These are phyloP conservation scores for Penicillium soppii DNA, from an alignment of 495 filamentous ascomycete genomes.

Conservation along the genomic window DNA sequence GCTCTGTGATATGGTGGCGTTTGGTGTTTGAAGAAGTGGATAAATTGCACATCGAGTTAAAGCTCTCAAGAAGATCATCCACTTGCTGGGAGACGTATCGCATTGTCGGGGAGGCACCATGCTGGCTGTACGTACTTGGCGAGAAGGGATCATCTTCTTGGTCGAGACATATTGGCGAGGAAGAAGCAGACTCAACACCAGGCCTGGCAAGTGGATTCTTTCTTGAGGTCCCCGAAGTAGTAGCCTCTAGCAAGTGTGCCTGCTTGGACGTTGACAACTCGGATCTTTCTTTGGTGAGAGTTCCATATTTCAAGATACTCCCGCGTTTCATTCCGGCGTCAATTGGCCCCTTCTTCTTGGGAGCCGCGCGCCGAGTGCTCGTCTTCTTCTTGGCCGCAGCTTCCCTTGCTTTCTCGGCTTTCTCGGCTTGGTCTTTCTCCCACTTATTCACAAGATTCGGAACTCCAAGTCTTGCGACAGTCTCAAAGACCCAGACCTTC, in stretches of 20 bases:
- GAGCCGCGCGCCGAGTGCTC: constrained; percentile 26
- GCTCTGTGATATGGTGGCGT: constrained; percentile 19
- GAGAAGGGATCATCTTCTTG: constrained; percentile 12
- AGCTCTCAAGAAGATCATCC: constrained; percentile 28
- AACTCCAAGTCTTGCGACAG: constrained; percentile 65
- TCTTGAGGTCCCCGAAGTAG: constrained; percentile 19
- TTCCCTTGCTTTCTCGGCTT: constrained; percentile 23
- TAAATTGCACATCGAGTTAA: constrained; percentile 26
- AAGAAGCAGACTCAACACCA: not conserved
- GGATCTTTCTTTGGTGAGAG: constrained; percentile 40
- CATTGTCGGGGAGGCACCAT: not conserved
- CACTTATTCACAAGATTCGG: constrained; percentile 75
- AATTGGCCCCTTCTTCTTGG: constrained; percentile 43
- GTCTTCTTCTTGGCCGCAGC: constrained; percentile 33
- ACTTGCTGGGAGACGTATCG: constrained; percentile 15
- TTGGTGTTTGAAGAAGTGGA: constrained; percentile 24
- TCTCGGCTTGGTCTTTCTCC: constrained; percentile 58
- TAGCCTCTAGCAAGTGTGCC: constrained; percentile 33
- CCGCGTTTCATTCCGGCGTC: constrained; percentile 46
- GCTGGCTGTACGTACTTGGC: constrained; percentile 22
- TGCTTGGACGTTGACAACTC: constrained; percentile 34
- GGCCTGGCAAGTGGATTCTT: constrained; percentile 10
- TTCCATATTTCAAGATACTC: constrained; percentile 48
- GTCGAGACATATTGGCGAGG: constrained; percentile 7
- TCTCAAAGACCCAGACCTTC: constrained; percentile 76